phyloP scores from a whole-genome alignment of 805 yeast genomes.

The Ogataea paraovalis region DNA sequence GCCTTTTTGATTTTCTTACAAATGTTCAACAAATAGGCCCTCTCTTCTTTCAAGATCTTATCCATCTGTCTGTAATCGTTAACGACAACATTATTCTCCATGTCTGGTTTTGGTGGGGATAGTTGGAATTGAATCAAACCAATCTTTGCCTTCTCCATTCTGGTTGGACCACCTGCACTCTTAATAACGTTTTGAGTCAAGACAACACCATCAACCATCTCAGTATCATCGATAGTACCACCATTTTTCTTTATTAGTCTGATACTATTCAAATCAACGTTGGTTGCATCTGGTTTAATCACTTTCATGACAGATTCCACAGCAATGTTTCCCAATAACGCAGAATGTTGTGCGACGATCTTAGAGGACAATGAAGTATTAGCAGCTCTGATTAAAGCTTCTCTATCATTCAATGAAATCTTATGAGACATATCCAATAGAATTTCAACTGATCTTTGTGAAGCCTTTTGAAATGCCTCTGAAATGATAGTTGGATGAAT shows the following conservation, averaged over 20 bases:
- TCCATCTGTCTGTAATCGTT: constrained; percentile 99
- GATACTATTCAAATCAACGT: constrained; percentile 84
- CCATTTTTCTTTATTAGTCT: constrained; percentile 91
- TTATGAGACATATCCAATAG: constrained; percentile 79
- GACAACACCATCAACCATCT: constrained; percentile 88
- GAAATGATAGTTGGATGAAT: constrained; percentile 95
- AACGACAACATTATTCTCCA: constrained; percentile 96
- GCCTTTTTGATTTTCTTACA: constrained; percentile 96
- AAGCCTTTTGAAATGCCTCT: constrained; percentile 89
- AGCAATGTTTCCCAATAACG: constrained; percentile 83
- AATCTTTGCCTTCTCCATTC: constrained; percentile 90
- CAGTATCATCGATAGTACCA: constrained; percentile 96
- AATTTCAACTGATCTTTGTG: constrained; percentile 75
- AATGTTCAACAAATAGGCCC: constrained; percentile 89
- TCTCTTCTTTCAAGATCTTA: constrained; percentile 94
- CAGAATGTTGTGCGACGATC: constrained; percentile 90
- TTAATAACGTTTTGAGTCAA: constrained; percentile 87
- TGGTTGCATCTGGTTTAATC: constrained; percentile 39
- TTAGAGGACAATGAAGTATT: constrained; percentile 90
- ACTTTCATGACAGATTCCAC: constrained; percentile 90
- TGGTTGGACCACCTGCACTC: constrained; percentile 90
- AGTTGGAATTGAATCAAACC: constrained; percentile 91
- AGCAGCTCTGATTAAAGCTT: constrained; percentile 86
- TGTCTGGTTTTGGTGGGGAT: constrained; percentile 95
- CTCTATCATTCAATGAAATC: constrained; percentile 75